phyloP scores from a whole-genome alignment of 2,329 filamentous ascomycete genomes.

The Hypoxylon sp. region DNA sequence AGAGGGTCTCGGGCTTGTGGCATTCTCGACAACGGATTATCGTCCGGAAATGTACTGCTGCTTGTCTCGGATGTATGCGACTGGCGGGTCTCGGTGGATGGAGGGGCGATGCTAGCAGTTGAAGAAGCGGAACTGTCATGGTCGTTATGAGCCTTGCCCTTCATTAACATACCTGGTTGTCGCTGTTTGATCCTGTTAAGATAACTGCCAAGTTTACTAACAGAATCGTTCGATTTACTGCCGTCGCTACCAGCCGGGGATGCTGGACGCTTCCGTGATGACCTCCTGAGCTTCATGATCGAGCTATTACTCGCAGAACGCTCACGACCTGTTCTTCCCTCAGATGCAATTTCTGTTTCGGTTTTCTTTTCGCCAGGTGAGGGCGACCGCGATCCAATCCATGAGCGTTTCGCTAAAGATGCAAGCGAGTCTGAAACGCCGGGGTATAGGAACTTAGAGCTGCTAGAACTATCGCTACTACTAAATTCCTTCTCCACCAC shows the following conservation, averaged over 20 bases:
- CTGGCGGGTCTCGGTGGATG: slow-evolving; percentile 56
- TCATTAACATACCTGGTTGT: slow-evolving; percentile 60
- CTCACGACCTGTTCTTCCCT: slow-evolving; percentile 45
- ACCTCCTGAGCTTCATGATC: slow-evolving; percentile 53
- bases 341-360: slow-evolving; percentile 48
- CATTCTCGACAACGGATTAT: slow-evolving; percentile 37
- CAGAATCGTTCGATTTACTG: slow-evolving; percentile 56
- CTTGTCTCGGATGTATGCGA: slow-evolving; percentile 55
- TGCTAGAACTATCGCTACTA: slow-evolving; percentile 25
- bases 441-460: slow-evolving; percentile 49
- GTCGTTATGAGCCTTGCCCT: slow-evolving; percentile 52
- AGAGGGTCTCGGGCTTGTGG: slow-evolving; percentile 64
- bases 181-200: slow-evolving; percentile 67
- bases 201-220: slow-evolving; percentile 57
- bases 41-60: slow-evolving; percentile 53
- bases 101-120: slow-evolving; percentile 61
- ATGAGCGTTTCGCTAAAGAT: slow-evolving; percentile 66
- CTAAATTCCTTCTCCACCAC: slow-evolving; percentile 39
- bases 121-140: slow-evolving; percentile 63
- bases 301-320: slow-evolving; percentile 52
- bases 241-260: slow-evolving; percentile 52
- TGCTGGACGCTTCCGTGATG: slow-evolving; percentile 52
- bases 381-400: slow-evolving; percentile 66
- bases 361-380: slow-evolving; percentile 58
- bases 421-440: slow-evolving; percentile 64